A percentile compares a stretch with the other conserved stretches of the same genome.
Conservation (phyloP, 1,284 basidiomycete species). For the Kalmanozyma brasiliensis region DNA sequence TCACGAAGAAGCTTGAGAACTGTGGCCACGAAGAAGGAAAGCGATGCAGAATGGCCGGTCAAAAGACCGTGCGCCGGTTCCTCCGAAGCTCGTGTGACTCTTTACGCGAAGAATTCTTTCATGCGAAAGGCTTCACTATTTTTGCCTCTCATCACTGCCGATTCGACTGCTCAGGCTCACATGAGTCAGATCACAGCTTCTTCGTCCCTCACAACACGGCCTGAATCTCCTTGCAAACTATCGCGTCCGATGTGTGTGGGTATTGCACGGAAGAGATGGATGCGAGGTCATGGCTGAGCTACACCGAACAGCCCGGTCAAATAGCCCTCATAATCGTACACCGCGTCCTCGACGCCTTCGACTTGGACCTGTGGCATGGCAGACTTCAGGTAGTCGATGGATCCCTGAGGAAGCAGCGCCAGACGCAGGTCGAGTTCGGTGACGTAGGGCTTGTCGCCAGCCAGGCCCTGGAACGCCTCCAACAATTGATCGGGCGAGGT, state of each 20-base stretch:
- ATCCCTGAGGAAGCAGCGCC: conserved; percentile 81
- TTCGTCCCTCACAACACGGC: no score
- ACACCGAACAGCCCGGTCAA: conserved; percentile 49
- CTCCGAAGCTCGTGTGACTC: no score
- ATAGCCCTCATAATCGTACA: conserved; percentile 61
- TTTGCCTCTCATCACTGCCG: no score
- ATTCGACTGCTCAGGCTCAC: no score
- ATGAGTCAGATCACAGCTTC: no score
- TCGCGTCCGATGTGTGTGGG: conserved; percentile 13
- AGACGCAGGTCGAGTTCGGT: conserved; percentile 91
- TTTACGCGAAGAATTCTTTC: no score
- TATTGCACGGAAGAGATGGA: conserved; percentile 9
- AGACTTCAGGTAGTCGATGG: conserved; percentile 79
- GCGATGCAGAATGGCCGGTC: no score
- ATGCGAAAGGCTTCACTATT: no score
- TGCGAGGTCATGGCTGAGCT: conserved; percentile 16
- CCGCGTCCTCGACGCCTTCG: conserved; percentile 53
- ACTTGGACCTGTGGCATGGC: conserved; percentile 57
- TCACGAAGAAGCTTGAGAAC: no score
- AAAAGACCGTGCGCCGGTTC: no score
- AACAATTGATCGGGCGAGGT: conserved; percentile 90
- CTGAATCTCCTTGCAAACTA: conserved; percentile 3
- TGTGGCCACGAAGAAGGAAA: no score
- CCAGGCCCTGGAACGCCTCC: conserved; percentile 91
- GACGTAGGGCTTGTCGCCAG: conserved; percentile 90